Conservation (phyloP, 257 asterid species). For the Penstemon davidsonii region DNA sequence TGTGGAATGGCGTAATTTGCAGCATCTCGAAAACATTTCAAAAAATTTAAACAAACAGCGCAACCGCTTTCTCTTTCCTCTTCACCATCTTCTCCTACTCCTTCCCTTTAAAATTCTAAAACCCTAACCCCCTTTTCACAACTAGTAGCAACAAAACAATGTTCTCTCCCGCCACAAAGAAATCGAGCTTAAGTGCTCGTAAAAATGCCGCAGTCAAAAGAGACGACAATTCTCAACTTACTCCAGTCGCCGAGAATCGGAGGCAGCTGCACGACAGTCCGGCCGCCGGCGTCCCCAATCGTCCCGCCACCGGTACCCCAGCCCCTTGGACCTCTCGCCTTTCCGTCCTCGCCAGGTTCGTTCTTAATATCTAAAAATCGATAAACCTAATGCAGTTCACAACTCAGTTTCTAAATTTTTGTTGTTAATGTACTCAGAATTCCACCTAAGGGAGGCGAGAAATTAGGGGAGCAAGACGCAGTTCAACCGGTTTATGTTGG, state of each 20-base stretch:
- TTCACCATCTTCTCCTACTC: not conserved
- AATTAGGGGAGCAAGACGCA: slow-evolving; percentile 55
- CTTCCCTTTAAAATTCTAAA: slow-evolving; percentile 1
- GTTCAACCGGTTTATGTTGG: slow-evolving; percentile 76
- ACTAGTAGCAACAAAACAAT: slow-evolving; percentile 28
- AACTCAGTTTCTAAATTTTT: not conserved
- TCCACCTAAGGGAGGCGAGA: slow-evolving; percentile 59
- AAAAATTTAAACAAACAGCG: not conserved
- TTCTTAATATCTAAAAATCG: not conserved
- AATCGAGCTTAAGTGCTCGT: slow-evolving; percentile 50
- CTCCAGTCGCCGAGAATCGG: slow-evolving; percentile 59
- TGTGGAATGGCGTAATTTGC: no score
- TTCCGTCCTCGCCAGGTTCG: slow-evolving; percentile 76
- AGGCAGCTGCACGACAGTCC: slow-evolving; percentile 47
- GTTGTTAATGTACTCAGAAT: slow-evolving; percentile 47
- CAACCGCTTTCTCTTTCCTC: not conserved
- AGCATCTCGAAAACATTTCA: not conserved
- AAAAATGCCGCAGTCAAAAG: slow-evolving; percentile 38
- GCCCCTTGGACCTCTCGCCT: slow-evolving; percentile 97
- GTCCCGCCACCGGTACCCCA: slow-evolving; percentile 88
- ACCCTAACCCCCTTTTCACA: slow-evolving; percentile 37
- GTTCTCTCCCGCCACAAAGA: slow-evolving; percentile 85
- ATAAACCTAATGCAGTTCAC: no score
- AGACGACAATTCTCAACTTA: slow-evolving; percentile 39
- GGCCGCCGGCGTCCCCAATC: slow-evolving; percentile 46